Base-by-base conservation (phyloP, 345 rosid genomes). In the Populus ilicifolia region DNA sequence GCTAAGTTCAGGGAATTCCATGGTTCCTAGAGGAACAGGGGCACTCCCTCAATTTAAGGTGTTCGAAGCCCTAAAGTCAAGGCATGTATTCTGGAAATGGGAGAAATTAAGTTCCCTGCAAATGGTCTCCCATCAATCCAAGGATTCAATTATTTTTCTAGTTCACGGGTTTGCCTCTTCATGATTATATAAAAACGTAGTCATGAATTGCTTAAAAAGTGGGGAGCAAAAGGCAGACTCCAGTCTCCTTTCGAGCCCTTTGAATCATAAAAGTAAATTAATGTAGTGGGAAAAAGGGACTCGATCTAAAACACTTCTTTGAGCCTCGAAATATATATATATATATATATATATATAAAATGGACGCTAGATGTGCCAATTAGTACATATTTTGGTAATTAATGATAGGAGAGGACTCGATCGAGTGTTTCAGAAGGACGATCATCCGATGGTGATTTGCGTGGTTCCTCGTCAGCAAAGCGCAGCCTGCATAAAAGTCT, bases 391-490 rank as follows among this genome's bases (percentile, higher is more conserved):
- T 44, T 44, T 11, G 48, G 16, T 44, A 3, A 44, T 41, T 8
- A 41, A 13, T 0, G 48, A 44, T 0, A 44, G 17, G 50, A 44
- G 50, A 44, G 3, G 50, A 44, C 16, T 44, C 17, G 48, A 2
- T 2, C 36, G 36, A 33, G 36, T 46, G 50, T 13, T 44, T 14
- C 17, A 44, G 50, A 13, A 44, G 18, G 5, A 13, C 2, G 50
- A 13, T 46, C 50, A 46, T 46, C 50, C 18, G 13, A 56, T 56
- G 27, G 62, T 56, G 62, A 56, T 56, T 56, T 3, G 63, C 63
- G 63, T n/a, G 13, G 38, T 65, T 29, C 67, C 23, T 39, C 18
- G 81, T 78, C 81, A 78, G 80, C 80, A 20, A 65, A 64, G 56
- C 72, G 61, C 50, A 72, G 75, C 66, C 16, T 21, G 41, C 6